Evolutionary conservation across 257 asterid genomes (phyloP), one percentile per base, ranked within the genome.

Genomic region (Gentiana straminea): DNA sequence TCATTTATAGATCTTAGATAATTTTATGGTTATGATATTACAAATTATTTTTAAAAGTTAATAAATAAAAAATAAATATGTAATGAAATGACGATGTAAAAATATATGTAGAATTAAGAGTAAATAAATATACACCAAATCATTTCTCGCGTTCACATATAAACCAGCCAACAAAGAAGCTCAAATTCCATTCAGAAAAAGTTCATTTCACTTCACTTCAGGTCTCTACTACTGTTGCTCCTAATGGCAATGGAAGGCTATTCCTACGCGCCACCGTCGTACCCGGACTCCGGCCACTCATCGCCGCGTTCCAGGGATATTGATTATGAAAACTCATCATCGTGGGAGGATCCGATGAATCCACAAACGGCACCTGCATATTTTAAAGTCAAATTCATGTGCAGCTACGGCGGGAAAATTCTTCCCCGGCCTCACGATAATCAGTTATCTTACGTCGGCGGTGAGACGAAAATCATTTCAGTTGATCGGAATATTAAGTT

Each of bases 381-480:
- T 54, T 80, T 68, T 52, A 84, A 70, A 49, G 94, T 85, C 51
- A 92, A 92, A 74, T 83, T 92, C 64, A 77, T 92, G 94, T 92
- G 99, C 71, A 92, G 99, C 54, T 88, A 85, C 51, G 99, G 94
- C 4, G 99, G 99, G 32, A 92, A 84, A 72, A 88, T 92, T 55
- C 85, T 81, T 46, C 97, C 99, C 5, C 84, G 97, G 10, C 94
- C 97, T 1, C 86, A 85, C 77, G 99, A 88, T 55, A 85, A 88
- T 59, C 97, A 78, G 66, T 64, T 92, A 24, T 67, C 95, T 7
- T 92, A 92, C 69, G 55, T 84, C 55, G 97, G 97, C 7, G 99
- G 99, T 24, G 99, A 92, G 70, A 85, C 99, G 1, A 92, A 92
- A 57, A 92, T 92, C 58, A 75, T 92, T 35, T 67, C 94, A 57